Base-by-base conservation (phyloP, 352 stramenopile genomes). In the Phytophthora citrophthora region DNA sequence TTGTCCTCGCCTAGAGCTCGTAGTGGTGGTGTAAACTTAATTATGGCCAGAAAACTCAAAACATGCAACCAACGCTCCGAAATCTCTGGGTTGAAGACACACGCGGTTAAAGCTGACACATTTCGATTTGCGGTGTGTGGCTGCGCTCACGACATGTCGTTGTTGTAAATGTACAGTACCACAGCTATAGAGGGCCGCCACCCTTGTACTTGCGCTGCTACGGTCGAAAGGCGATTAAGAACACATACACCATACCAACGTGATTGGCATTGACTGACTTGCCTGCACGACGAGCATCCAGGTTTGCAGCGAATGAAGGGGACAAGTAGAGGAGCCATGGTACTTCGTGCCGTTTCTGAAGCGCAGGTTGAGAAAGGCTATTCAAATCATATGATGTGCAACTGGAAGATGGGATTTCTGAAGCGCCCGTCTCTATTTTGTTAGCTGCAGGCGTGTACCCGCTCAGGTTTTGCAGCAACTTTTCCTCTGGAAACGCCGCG, bases 391-490 rank as follows among this genome's bases (percentile, higher is more conserved):
- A 24, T n/a, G 53, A 52, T 45, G 18, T 51, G 39, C 51, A 50
- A 59, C 36, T 24, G 38, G 9, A 34, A 34, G 29, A 34, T 34
- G 29, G 29, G 23, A 9, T 32, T 59, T 59, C 52, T 59, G 53
- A 52, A 60, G 53, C 29, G 50, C 53, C 53, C 40, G 53, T 36
- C 53, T 56, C 49, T 60, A 52, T 60, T 60, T 57, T 46, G 6
- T 38, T 56, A 53, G 27, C 47, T 31, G 29, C 16, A 11, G 18
- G 13, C 36, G 36, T 58, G 51, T 58, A 36, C 51, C 36, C 29
- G 56, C 50, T 47, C 56, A 64, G 45, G 39, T 12, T 6, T 23
- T 34, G 15, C 46, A 11, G 36, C n/a, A 2, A 20, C 20, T 20
- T 20, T 20, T 20, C 20, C 20, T 20, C 20, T 20, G 26, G 26